Evolutionary conservation across 1,139 yeast genomes (phyloP), one percentile per base, ranked within the genome.

Genomic region (Yamadazyma jaroonii): DNA sequence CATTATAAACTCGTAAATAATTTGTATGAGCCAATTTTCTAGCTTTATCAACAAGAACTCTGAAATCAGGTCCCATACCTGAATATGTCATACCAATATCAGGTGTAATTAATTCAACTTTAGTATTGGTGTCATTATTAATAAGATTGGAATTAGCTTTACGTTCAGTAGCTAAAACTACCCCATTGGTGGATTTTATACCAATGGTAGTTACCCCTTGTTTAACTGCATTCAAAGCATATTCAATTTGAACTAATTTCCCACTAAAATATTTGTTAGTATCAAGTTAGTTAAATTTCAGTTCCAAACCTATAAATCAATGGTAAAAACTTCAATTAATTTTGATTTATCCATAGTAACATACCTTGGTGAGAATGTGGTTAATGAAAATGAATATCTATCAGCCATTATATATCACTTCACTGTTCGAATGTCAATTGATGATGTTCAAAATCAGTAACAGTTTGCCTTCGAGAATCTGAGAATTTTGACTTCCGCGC

Each of bases 1-100:
- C 97, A 59, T 92, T 90, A 66, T 92, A 94, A 47, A 90, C 74
- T 57, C 96, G 78, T 67, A 90, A 90, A 65, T 94, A 94, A 55
- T 85, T 79, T 13, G 96, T 82, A 61, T 94, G 98, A 30, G 97
- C 88, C 45, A 85, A 81, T 61, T 88, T 90, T 53, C 99, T 79
- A 10, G 97, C 92, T 60, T 84, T 84, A 62, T 92, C 97, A 32
- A 90, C 89, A 37, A 94, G 76, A 14, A 94, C 96, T 49, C 99
- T 76, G 70, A 86, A 94, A 62, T 94, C 99, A 14, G 99, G 98
- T 10, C 98, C 98, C 97, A 94, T 90, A 22, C 99, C 99, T 12
- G 96, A 79, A 65, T 94, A 94, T 4, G 95, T 89, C 78, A 92
- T 88, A 42, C 97, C 98, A 48, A 92, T 87, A 57, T 92, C 89